Conservation (phyloP, 495 filamentous ascomycete species). For the Lophiostoma macrostomum region DNA sequence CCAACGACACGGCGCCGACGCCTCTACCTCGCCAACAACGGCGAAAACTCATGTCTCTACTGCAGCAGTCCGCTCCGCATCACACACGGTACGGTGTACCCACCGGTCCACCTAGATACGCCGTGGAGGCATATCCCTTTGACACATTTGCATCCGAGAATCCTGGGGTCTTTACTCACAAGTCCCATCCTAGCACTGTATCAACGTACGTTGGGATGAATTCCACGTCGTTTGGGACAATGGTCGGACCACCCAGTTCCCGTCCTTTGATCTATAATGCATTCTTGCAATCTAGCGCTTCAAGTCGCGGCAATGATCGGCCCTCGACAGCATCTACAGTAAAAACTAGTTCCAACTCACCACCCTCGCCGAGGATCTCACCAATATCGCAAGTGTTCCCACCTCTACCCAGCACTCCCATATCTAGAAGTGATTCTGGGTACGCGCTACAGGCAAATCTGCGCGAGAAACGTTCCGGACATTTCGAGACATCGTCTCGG, state of each 20-base stretch:
- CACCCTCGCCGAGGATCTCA: conserved; percentile 76
- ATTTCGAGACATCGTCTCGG: conserved; percentile 80
- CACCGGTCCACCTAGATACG: conserved; percentile 86
- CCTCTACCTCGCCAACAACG: conserved; percentile 84
- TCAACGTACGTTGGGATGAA: conserved; percentile 83
- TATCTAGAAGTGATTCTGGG: conserved; percentile 86
- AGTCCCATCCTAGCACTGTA: conserved; percentile 65
- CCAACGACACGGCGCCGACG: conserved; percentile 62
- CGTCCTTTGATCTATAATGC: conserved; percentile 78
- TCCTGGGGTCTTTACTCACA: conserved; percentile 68
- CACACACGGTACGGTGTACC: conserved; percentile 83
- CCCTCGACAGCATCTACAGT: conserved; percentile 76
- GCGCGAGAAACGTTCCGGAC: conserved; percentile 89
- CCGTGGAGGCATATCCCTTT: conserved; percentile 84
- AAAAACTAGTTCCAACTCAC: conserved; percentile 58
- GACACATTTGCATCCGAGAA: conserved; percentile 88
- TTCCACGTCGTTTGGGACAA: conserved; percentile 77
- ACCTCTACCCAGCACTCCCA: conserved; percentile 65
- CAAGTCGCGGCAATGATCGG: conserved; percentile 61
- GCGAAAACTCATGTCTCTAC: conserved; percentile 79
- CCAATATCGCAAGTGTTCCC: conserved; percentile 80
- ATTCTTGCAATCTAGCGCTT: conserved; percentile 74
- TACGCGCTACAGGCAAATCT: conserved; percentile 80
- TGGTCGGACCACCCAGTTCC: conserved; percentile 38
- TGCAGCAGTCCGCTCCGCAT: conserved; percentile 88